These are phyloP conservation scores for Brassica cretica DNA, from an alignment of 345 rosid species.

Conservation along the genomic window DNA sequence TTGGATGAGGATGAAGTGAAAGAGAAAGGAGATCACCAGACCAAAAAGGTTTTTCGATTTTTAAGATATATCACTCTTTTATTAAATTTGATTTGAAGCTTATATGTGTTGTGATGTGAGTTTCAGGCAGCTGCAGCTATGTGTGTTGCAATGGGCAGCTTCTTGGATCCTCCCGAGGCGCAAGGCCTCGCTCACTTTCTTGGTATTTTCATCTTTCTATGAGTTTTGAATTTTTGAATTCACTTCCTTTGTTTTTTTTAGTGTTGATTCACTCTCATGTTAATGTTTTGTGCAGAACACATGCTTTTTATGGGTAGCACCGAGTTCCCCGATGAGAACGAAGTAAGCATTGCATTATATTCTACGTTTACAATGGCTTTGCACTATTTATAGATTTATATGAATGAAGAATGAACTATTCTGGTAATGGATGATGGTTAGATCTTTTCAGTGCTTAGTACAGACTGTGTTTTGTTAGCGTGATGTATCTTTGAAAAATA, in stretches of 20 bases:
- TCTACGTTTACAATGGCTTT: neutral
- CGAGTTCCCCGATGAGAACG: conserved; percentile 93
- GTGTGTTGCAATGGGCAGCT: conserved; percentile 98
- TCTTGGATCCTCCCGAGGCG: conserved; percentile 87
- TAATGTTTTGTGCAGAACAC: conserved; percentile 60
- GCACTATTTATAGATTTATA: neutral
- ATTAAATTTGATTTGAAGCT: neutral
- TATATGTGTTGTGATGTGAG: neutral
- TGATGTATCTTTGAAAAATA: conserved; percentile 6
- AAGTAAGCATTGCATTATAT: conserved; percentile 55
- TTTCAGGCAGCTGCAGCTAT: conserved; percentile 97
- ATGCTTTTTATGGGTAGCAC: conserved; percentile 99
- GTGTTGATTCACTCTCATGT: conserved; percentile 5
- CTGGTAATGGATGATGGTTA: neutral
- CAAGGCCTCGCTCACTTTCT: conserved; percentile 98
- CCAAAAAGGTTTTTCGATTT: conserved; percentile 57
- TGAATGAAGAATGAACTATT: neutral
- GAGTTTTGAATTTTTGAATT: conserved; percentile 1
- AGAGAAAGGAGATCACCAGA: conserved; percentile 49
- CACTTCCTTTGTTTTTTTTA: neutral
- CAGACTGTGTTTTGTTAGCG: neutral
- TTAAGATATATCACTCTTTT: neutral
- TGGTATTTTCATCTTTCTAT: conserved; percentile 47
- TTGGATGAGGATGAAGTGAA: conserved; percentile 33
- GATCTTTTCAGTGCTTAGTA: neutral